phyloP scores from a whole-genome alignment of 2,329 filamentous ascomycete genomes.

The Ceratocystis colombiana region DNA sequence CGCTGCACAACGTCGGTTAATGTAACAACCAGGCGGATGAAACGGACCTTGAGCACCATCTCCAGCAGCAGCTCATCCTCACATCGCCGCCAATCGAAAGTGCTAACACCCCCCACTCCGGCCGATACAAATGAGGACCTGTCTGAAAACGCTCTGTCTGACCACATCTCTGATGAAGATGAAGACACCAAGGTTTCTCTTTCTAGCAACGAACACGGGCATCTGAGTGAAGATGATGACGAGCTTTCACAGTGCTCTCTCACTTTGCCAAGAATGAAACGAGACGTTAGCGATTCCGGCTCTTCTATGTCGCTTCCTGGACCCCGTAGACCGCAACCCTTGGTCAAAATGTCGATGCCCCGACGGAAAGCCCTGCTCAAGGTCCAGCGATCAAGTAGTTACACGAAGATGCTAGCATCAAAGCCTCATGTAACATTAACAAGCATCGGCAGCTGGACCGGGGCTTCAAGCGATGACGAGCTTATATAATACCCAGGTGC shows the following conservation, averaged over 20 bases:
- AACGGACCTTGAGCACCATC: constrained; percentile 12
- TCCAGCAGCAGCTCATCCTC: neutral
- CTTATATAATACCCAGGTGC: constrained; percentile 4
- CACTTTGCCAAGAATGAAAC: neutral
- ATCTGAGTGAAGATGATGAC: constrained; percentile 7
- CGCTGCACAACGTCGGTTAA: neutral
- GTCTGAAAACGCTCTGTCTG: neutral
- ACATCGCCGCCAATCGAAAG: neutral
- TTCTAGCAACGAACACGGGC: neutral
- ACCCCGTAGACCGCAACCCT: neutral
- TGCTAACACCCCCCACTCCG: neutral
- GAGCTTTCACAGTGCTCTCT: constrained; percentile 7
- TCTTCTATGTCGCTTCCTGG: neutral
- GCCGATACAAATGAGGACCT: neutral
- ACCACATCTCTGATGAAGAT: neutral
- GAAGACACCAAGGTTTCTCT: neutral
- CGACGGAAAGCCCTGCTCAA: neutral
- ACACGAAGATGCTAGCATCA: neutral
- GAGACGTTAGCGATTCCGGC: neutral
- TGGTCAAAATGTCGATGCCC: constrained; percentile 11
- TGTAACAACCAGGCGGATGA: constrained; percentile 4
- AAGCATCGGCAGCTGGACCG: constrained; percentile 19
- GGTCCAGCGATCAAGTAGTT: neutral
- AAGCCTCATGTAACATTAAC: constrained; percentile 4
- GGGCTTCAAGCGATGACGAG: constrained; percentile 22